Conservation (phyloP, 352 stramenopile species). For the Globisporangium middletonii region DNA sequence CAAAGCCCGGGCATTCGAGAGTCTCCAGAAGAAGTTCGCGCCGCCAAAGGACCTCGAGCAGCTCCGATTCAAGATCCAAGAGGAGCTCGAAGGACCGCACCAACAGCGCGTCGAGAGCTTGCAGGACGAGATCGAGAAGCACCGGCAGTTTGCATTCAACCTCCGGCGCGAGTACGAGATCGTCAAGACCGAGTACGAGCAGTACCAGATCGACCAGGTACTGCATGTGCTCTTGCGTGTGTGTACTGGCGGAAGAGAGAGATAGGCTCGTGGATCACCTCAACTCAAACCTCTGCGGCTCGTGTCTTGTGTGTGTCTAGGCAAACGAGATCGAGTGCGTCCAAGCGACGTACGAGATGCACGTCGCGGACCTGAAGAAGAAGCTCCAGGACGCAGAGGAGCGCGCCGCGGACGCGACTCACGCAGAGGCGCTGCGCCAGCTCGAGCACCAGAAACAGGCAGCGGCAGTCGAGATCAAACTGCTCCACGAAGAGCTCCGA, state of each 20-base stretch:
- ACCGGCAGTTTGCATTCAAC: conserved; percentile 58
- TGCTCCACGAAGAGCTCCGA: conserved; percentile 53
- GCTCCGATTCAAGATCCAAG: conserved; percentile 76
- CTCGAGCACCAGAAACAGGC: conserved; percentile 51
- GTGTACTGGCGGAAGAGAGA: not conserved
- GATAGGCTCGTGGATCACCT: not conserved
- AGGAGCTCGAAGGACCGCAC: conserved; percentile 73
- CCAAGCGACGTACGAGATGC: conserved; percentile 61
- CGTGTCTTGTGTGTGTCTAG: conserved; percentile 7
- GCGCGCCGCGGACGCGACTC: conserved; percentile 24
- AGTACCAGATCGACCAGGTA: conserved; percentile 72
- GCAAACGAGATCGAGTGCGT: conserved; percentile 71
- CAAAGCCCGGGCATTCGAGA: conserved; percentile 78
- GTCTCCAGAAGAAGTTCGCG: conserved; percentile 77
- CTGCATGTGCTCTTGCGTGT: not conserved
- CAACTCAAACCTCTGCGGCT: not conserved
- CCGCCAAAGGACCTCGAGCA: conserved; percentile 77
- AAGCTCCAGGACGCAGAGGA: conserved; percentile 47
- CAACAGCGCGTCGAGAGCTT: conserved; percentile 54
- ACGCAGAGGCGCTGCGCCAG: conserved; percentile 35
- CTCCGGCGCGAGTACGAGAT: conserved; percentile 71
- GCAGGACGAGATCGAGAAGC: conserved; percentile 68
- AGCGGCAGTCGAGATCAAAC: conserved; percentile 52
- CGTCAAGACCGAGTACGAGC: conserved; percentile 82
- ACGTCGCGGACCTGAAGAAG: conserved; percentile 44